Evolutionary conservation across 1,284 basidiomycete species (phyloP).

Genomic region (Fomitiporia mediterranea): DNA sequence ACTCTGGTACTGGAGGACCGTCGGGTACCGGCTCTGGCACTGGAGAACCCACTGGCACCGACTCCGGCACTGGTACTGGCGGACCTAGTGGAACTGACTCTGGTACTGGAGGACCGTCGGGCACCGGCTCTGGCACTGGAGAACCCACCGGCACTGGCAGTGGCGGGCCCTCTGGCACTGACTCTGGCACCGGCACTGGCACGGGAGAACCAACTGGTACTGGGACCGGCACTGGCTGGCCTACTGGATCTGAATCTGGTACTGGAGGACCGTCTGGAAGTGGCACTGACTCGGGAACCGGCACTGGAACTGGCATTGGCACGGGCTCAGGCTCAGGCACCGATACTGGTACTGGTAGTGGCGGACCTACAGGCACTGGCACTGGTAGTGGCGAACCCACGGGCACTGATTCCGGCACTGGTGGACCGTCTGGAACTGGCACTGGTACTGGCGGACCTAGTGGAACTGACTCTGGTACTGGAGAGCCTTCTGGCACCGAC

Average conservation of each 20-base stretch:
- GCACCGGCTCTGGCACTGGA: not conserved
- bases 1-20: too few relatives aligned
- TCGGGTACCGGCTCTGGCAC: too few relatives aligned
- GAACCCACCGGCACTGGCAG: not conserved
- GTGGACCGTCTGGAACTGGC: not conserved
- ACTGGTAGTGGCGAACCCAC: not conserved
- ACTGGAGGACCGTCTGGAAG: too few relatives aligned
- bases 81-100: too few relatives aligned
- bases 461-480: not conserved
- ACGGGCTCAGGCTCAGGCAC: not conserved
- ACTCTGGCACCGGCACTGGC: not conserved
- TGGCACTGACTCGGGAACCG: not conserved
- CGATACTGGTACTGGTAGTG: not conserved
- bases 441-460: slow-evolving; percentile 5
- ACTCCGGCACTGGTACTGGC: not conserved
- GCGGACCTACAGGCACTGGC: not conserved
- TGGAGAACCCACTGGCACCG: too few relatives aligned
- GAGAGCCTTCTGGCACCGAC: not conserved
- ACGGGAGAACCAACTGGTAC: not conserved
- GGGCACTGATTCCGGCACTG: not conserved
- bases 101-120: too few relatives aligned
- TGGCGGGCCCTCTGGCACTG: not conserved
- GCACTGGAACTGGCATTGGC: not conserved
- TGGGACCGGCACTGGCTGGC: not conserved
- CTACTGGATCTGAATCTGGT: not conserved